Evolutionary conservation across 495 filamentous ascomycete genomes (phyloP), one percentile per base, ranked within the genome.

Genomic region (Talaromyces liani): DNA sequence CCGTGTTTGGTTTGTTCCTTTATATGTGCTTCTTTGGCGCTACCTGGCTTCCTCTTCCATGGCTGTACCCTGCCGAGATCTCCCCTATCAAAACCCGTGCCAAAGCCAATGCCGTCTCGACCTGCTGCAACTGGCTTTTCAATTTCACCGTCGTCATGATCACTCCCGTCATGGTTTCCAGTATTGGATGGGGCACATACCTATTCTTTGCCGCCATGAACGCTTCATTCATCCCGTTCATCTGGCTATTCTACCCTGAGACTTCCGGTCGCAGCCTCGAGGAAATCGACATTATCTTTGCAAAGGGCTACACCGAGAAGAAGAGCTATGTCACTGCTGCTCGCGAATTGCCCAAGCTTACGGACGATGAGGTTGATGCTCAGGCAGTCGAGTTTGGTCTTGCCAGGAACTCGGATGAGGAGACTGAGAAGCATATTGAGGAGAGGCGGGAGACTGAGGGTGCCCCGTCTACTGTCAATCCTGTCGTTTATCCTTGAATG

Each of bases 121-220:
- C 89, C 10, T 89, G 87, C 75, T 83, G 81, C 20, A 91, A 92
- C 76, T 92, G 89, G 89, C 74, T 91, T 3, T 91, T 89, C 77
- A 92, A 92, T 80, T 92, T 91, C 73, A 71, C 86, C 12, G 84
- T 92, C 41, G 90, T 93, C 63, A 90, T 92, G 88, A 84, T 92
- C 63, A 90, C 88, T 0, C 90, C 90, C 0, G 83, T 91, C 58
- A 88, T 91, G 84, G 73, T 92, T 24, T 66, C 75, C 47, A 76
- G 79, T 59, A 91, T 91, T 59, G 71, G 79, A 56, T 93, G 89
- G 89, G 84, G 87, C 14, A 90, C 88, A 0, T 93, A 92, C 72
- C 79, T 92, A 33, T 89, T 92, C 82, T 92, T 92, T 69, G 88
- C 88, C 4, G 74, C 76, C 41, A 74, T 89, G 66, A 92, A 93